Base-by-base conservation (phyloP, 2,329 filamentous ascomycete species). In the Massarina eburnea region DNA sequence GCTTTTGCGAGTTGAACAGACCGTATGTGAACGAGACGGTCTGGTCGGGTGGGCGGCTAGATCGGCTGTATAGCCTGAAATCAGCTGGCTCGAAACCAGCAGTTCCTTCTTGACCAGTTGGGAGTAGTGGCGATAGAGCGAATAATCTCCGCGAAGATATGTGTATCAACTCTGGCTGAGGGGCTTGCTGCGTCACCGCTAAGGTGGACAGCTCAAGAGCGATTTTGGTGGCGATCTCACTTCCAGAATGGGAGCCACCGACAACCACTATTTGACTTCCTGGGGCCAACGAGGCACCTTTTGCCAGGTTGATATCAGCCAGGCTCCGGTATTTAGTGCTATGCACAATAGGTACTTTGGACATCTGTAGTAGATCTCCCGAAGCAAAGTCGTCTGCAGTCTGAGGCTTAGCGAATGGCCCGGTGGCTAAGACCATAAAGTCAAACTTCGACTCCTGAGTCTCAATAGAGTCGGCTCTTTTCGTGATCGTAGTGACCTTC, bases 241-340 rank as follows among this genome's bases (percentile, higher is more conserved):
- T 80, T 0, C 87, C 87, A 0, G 87, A 91, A 79, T 91, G 88
- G 58, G 89, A 87, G 0, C 86, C 88, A 0, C 88, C 88, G 0
- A 89, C 80, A 1, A 91, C 73, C 1, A 90, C 72, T 9, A 91
- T 41, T 30, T 14, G 39, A 2, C 9, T 38, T 22, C 24, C 24
- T 26, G 24, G 6, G 19, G 4, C 3, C 29, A 1, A 8, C 2
- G 15, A 15, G 17, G 2, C 46, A 45, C 22, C 64, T 48, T 0
- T 70, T 44, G 4, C 71, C 62, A 0, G 67, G 9, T 5, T 9
- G 17, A 14, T 8, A 18, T 39, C 39, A 2, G 7, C 57, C 2
- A 87, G 66, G 43, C 79, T 74, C 3, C 85, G 76, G 41, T 89
- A 84, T 21, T 78, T 70, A 38, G 85, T 86, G 68, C 86, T 91